Conservation (phyloP, 2,329 filamentous ascomycete genomes). For the Colletotrichum camelliae region DNA sequence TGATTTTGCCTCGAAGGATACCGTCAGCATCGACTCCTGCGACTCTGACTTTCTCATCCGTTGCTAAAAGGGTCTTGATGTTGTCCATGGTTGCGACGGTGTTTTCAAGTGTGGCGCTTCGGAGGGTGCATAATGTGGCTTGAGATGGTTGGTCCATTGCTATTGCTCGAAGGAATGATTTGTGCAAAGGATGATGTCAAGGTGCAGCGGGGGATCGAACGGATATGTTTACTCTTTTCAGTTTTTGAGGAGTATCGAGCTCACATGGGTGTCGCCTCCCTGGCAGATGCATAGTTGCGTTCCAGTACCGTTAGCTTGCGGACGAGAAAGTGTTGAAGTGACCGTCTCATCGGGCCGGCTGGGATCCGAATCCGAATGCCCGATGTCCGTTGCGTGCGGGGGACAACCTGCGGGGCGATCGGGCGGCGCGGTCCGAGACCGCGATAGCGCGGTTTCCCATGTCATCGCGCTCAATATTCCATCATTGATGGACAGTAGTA, state of each 20-base stretch:
- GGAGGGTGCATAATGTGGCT: background rate
- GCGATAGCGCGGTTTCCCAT: slow-evolving; percentile 60
- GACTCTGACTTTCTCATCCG: slow-evolving; percentile 42
- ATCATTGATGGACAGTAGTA: background rate
- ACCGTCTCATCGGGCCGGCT: background rate
- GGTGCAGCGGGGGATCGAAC: background rate
- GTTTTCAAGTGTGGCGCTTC: background rate
- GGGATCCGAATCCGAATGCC: slow-evolving; percentile 30
- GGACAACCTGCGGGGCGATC: background rate
- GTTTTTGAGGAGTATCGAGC: background rate
- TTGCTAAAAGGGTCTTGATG: background rate
- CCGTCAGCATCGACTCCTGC: slow-evolving; percentile 81
- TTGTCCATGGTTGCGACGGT: background rate
- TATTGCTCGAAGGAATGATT: accelerated
- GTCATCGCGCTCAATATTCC: slow-evolving; percentile 8
- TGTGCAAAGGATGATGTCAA: background rate
- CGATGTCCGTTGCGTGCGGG: slow-evolving; percentile 56
- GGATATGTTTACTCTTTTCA: background rate
- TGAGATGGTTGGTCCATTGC: background rate
- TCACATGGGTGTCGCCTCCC: background rate
- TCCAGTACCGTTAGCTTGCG: background rate
- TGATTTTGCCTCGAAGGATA: slow-evolving; percentile 77
- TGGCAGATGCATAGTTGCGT: background rate
- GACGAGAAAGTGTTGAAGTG: background rate
- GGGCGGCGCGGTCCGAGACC: slow-evolving; percentile 50